Percentiles rank a stretch among this genome's conserved stretches.
phyloP scores from a whole-genome alignment of 208 protist genomes.

The Blechomonas ayalai region DNA sequence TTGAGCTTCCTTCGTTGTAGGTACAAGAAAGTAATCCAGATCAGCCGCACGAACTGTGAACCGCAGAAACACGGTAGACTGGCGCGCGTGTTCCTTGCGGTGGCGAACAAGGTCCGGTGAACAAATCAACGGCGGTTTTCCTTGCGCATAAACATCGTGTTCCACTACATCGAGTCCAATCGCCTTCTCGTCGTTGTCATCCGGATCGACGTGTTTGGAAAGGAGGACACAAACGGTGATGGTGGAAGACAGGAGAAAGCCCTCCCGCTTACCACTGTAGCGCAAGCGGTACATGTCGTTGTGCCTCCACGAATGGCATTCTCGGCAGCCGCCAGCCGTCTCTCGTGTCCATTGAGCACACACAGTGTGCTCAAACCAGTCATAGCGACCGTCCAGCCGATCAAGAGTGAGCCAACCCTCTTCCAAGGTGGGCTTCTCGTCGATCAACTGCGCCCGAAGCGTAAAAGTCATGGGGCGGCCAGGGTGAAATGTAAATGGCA shows the following conservation, averaged over 20 bases:
- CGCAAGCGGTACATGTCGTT: conserved; percentile 63
- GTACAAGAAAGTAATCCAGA: conserved; percentile 64
- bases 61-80: conserved; percentile 25
- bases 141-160: conserved; percentile 16
- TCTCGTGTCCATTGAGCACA: conserved; percentile 36
- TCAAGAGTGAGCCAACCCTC: conserved; percentile 69
- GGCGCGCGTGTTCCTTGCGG: conserved; percentile 21
- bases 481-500: conserved; percentile 79
- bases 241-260: conserved; percentile 16
- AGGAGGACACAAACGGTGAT: conserved; percentile 50
- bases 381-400: conserved; percentile 40
- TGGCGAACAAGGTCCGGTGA: conserved; percentile 28
- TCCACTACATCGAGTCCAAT: conserved; percentile 71
- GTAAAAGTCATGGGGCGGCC: conserved; percentile 40
- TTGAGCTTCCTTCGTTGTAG: conserved; percentile 35
- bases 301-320: conserved; percentile 49
- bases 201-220: conserved; percentile 50
- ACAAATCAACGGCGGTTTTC: conserved; percentile 34
- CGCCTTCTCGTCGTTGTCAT: conserved; percentile 53
- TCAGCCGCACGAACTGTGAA: conserved; percentile 23
- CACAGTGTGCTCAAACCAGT: conserved; percentile 51
- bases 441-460: conserved; percentile 35
- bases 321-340: conserved; percentile 28
- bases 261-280: conserved; percentile 13
- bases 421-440: conserved; percentile 18